A percentile compares a stretch with the other conserved stretches of the same genome.
Conservation (phyloP, 108 stramenopile species). For the Mediolabrus comicus region DNA sequence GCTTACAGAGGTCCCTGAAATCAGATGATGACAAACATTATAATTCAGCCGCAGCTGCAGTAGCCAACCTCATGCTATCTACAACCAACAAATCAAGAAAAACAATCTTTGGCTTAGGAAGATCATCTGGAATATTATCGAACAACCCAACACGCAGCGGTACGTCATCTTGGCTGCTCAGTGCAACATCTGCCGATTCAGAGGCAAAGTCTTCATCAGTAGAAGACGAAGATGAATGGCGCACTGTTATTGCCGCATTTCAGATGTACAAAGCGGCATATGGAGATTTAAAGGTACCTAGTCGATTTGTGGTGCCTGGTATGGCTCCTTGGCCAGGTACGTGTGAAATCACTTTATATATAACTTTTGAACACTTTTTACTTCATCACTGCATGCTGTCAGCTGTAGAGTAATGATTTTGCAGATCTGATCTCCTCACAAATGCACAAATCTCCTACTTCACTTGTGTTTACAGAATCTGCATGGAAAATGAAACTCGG, state of each 20-base stretch:
- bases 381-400: not conserved
- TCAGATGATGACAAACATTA: not conserved
- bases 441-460: not conserved
- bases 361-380: constrained; percentile 3
- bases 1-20: not conserved
- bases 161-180: not conserved
- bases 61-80: not conserved
- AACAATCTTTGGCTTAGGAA: constrained; percentile 14
- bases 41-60: too few species aligned
- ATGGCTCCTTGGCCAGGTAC: constrained; percentile 85
- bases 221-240: constrained; percentile 76
- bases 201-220: constrained; percentile 2
- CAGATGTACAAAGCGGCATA: constrained; percentile 86
- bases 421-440: not conserved
- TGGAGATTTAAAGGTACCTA: constrained; percentile 86
- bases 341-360: constrained; percentile 12
- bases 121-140: not conserved
- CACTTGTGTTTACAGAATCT: constrained; percentile 26
- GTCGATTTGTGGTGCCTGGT: constrained; percentile 78
- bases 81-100: not conserved
- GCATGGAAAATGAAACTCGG: constrained; percentile 82
- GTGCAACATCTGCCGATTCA: constrained; percentile 11
- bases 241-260: constrained; percentile 74
- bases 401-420: not conserved
- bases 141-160: not conserved